These are phyloP conservation scores for Saururus chinensis DNA, from an alignment of 164 flowering plant species.

Conservation along the genomic window DNA sequence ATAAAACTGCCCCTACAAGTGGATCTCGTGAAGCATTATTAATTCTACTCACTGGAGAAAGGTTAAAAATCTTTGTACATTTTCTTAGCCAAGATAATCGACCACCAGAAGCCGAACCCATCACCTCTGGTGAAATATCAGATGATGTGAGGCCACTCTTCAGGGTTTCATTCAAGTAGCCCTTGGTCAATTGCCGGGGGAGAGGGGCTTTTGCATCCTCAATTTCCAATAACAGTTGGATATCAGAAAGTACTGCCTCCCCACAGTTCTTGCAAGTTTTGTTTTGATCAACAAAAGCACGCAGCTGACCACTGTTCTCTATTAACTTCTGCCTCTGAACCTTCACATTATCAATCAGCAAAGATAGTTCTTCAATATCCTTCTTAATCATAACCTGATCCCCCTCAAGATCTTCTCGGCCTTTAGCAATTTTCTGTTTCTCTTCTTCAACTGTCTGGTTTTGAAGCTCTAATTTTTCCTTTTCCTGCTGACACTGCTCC, in stretches of 20 bases:
- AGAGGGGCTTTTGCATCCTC: conserved; percentile 23
- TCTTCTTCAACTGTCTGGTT: conserved; percentile 38
- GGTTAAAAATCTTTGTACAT: conserved; percentile 43
- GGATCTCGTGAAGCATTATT: conserved; percentile 4
- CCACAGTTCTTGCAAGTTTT: conserved; percentile 58
- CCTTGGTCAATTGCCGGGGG: conserved; percentile 25
- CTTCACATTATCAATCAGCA: conserved; percentile 55
- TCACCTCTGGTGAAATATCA: conserved; percentile 19
- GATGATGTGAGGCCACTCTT: conserved; percentile 14
- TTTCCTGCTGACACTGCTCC: conserved; percentile 38
- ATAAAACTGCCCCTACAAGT: neutral
- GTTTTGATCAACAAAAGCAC: conserved; percentile 43
- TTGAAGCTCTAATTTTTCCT: conserved; percentile 48
- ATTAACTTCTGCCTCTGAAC: conserved; percentile 42
- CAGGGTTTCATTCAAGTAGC: conserved; percentile 16
- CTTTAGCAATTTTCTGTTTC: conserved; percentile 26
- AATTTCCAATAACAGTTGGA: conserved; percentile 30
- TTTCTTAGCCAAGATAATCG: conserved; percentile 49
- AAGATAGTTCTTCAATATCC: conserved; percentile 56
- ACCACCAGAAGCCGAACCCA: conserved; percentile 19
- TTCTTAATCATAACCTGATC: conserved; percentile 51
- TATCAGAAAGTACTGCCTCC: conserved; percentile 39
- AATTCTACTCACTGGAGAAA: conserved; percentile 17
- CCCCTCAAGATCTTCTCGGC: conserved; percentile 42
- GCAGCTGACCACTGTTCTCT: conserved; percentile 36